Evolutionary conservation across 139 green algal genomes (phyloP).

Genomic region (Micractinium sp.): DNA sequence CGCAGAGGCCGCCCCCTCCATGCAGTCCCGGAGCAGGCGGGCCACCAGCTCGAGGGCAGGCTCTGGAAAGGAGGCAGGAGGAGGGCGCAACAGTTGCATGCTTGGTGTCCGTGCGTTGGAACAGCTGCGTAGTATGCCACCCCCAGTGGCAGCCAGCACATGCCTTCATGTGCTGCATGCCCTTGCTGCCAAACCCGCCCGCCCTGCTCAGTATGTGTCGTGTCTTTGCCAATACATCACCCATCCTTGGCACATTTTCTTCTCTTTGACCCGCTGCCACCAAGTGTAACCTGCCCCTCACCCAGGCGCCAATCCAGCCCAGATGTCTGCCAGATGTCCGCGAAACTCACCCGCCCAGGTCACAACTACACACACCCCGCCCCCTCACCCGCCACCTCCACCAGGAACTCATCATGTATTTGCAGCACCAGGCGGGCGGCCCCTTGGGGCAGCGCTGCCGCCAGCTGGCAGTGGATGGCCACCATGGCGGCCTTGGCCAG

Average conservation of each 20-base stretch:
- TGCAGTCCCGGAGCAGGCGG: constrained; percentile 51
- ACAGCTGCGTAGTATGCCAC: not conserved
- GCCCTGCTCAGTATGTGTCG: too few relatives aligned
- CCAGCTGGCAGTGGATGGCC: constrained; percentile 36
- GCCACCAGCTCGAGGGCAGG: constrained; percentile 18
- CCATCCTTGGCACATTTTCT: too few relatives aligned
- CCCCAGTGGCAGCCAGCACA: not conserved
- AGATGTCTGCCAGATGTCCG: not conserved
- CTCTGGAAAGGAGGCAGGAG: not conserved
- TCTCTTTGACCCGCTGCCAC: not conserved
- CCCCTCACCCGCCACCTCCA: constrained; percentile 67
- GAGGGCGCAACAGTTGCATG: too few relatives aligned
- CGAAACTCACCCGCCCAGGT: not conserved
- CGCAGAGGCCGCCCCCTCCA: constrained; percentile 59
- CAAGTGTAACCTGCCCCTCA: not conserved
- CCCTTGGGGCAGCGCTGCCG: not conserved
- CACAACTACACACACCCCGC: not conserved
- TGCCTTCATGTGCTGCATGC: not conserved
- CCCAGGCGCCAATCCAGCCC: not conserved
- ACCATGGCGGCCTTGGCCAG: constrained; percentile 79
- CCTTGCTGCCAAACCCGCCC: too few relatives aligned
- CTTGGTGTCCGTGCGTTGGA: not conserved
- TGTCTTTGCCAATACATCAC: too few relatives aligned
- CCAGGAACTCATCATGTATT: constrained; percentile 92
- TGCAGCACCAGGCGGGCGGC: constrained; percentile 45